phyloP scores from a whole-genome alignment of 805 yeast species.

The Suhomyces canberraensis region DNA sequence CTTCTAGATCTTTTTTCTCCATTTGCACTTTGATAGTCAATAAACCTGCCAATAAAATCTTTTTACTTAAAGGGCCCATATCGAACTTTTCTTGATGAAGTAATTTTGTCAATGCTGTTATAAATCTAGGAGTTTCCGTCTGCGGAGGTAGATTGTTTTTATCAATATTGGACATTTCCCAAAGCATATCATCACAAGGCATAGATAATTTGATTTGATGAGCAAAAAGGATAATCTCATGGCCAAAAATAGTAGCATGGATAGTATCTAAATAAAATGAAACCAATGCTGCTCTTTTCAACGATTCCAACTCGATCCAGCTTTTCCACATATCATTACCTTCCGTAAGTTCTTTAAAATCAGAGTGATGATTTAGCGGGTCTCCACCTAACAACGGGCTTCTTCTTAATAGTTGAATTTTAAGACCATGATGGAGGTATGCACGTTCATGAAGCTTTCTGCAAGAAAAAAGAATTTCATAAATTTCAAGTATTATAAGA shows the following conservation, averaged over 20 bases:
- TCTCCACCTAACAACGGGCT: conserved; percentile 6
- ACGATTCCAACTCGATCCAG: conserved; percentile 7
- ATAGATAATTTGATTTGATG: conserved; percentile 5
- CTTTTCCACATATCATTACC: conserved; percentile 6
- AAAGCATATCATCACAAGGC: conserved; percentile 6
- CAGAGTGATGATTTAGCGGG: conserved; percentile 1
- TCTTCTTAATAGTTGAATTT: conserved; percentile 5
- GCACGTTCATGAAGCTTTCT: conserved; percentile 5
- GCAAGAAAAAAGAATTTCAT: conserved; percentile 2
- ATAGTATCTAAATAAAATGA: conserved; percentile 7
- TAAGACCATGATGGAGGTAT: conserved; percentile 6
- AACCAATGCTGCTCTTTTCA: conserved; percentile 6
- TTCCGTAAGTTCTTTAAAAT: conserved; percentile 3
- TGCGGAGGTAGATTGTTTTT: conserved; percentile 5
- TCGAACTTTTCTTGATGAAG: conserved; percentile 3
- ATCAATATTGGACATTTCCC: conserved; percentile 5
- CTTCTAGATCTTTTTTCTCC: conserved; percentile 5
- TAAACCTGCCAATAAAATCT: conserved; percentile 4
- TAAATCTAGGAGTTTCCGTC: conserved; percentile 2
- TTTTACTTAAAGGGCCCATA: conserved; percentile 2
- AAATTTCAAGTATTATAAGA: conserved; percentile 2
- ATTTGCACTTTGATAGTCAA: conserved; percentile 4
- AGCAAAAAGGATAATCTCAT: conserved; percentile 5
- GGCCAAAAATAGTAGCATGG: conserved; percentile 7
- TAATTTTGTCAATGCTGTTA: conserved; percentile 1